Percentiles rank a stretch among this genome's conserved stretches.
These are phyloP conservation scores for Recurvomyces mirabilis DNA, from an alignment of 495 filamentous ascomycete genomes.

Conservation along the genomic window DNA sequence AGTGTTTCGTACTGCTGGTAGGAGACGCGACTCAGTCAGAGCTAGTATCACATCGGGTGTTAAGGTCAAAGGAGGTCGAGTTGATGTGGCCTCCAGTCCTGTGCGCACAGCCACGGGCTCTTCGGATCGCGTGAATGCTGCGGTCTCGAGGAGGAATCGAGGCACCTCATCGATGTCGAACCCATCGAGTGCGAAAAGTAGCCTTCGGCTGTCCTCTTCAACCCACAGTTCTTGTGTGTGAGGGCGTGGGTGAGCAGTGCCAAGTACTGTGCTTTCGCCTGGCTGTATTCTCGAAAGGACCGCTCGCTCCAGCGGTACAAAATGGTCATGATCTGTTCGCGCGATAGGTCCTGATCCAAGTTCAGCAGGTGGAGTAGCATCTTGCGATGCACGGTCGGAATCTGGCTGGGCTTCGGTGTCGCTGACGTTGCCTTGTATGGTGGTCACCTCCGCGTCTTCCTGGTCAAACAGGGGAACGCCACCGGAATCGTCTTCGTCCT, in stretches of 20 bases:
- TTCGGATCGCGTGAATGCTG: not conserved
- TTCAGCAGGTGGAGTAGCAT: not conserved
- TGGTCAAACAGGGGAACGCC: not conserved
- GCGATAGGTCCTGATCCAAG: not conserved
- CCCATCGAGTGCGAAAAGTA: conserved; percentile 12
- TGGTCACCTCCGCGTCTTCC: not conserved
- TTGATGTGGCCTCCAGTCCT: not conserved
- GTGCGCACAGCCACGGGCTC: not conserved
- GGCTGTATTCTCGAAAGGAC: not conserved
- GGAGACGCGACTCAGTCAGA: not conserved
- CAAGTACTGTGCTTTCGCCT: not conserved
- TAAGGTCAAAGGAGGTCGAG: not conserved
- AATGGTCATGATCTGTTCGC: not conserved
- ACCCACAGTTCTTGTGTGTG: conserved; percentile 5
- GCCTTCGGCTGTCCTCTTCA: conserved; percentile 9
- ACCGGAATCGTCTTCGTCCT: conserved; percentile 3
- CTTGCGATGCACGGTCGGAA: not conserved
- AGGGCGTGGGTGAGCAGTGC: conserved; percentile 6
- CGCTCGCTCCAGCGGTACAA: not conserved
- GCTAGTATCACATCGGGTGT: not conserved
- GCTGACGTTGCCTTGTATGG: not conserved
- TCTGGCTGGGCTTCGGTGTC: too few species aligned
- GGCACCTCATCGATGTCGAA: conserved; percentile 6
- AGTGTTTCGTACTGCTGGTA: not conserved
- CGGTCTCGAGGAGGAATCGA: not conserved